Base-by-base conservation (phyloP, 2,329 filamentous ascomycete species). In the Passalora sequoiae region DNA sequence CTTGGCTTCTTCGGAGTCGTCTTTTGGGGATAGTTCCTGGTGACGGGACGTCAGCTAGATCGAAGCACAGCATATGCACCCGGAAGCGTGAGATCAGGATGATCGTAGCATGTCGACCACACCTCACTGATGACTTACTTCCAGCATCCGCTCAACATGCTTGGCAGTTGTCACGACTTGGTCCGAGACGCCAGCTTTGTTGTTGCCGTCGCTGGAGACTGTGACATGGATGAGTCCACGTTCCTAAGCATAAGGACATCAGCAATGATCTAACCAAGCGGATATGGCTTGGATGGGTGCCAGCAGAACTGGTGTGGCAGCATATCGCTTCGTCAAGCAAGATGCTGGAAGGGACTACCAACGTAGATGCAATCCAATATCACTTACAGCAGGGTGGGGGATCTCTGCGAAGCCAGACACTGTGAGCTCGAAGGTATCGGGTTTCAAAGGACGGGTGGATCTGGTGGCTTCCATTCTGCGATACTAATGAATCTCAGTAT, bases 171-270 rank as follows among this genome's bases (percentile, higher is more conserved):
- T 50, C 15, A 56, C 40, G 21, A 55, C 53, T 46, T 51, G 44
- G 35, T 52, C 47, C 6, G 51, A 51, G 43, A 56, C 53, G 13
- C 41, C 27, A n/a, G 49, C 38, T 32, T 54, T 53, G 36, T 56
- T 50, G 28, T 13, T 41, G 22, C 54, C 54, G 19, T 35, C 40
- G 38, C 38, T 44, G 9, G 53, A 41, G 21, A 57, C 51, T 25
- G 38, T 38, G 33, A 57, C 47, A 42, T 52, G 53, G 40, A 57
- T 47, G 16, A 52, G 16, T 13, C 51, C 55, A 29, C 51, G 51
- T 36, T 57, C 54, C n/a, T n/a, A n/a, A n/a, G n/a, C n/a, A n/a
- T n/a, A n/a, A n/a, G n/a, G n/a, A n/a, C n/a, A n/a, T n/a, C n/a
- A n/a, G n/a, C n/a, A n/a, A n/a, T n/a, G n/a, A n/a, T n/a, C n/a